Evolutionary conservation across 768 basidiomycete genomes (phyloP).

Genomic region (Boletus rubescentipes): DNA sequence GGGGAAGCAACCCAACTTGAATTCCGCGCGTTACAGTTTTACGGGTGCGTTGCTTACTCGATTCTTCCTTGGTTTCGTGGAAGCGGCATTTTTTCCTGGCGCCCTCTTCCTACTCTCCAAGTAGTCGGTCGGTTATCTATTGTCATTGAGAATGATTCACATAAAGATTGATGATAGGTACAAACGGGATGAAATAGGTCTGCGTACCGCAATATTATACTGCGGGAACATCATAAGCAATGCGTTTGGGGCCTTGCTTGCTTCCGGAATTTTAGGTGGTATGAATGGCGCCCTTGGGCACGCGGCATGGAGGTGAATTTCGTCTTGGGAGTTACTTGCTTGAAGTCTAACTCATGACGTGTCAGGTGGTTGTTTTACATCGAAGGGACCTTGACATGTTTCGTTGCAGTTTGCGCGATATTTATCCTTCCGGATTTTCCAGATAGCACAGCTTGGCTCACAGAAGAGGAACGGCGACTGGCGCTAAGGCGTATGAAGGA

Average conservation of each 20-base stretch:
- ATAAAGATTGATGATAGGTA: constrained; percentile 36
- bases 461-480: constrained; percentile 40
- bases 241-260: constrained; percentile 54
- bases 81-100: constrained; percentile 47
- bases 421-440: constrained; percentile 54
- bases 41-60: constrained; percentile 42
- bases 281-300: constrained; percentile 51
- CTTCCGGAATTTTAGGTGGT: constrained; percentile 44
- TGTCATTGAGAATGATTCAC: constrained; percentile 28
- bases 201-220: constrained; percentile 45
- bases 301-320: constrained; percentile 49
- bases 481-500: constrained; percentile 62
- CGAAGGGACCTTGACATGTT: constrained; percentile 45
- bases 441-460: constrained; percentile 35
- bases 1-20: background rate
- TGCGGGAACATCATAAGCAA: constrained; percentile 54
- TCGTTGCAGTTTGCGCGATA: constrained; percentile 44
- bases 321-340: constrained; percentile 4
- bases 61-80: constrained; percentile 57
- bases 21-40: constrained; percentile 33
- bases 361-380: constrained; percentile 50
- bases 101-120: constrained; percentile 40
- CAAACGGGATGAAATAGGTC: constrained; percentile 43
- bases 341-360: constrained; percentile 12
- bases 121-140: constrained; percentile 30